phyloP scores from a whole-genome alignment of 495 filamentous ascomycete genomes.

The Aspergillus funiculosus region DNA sequence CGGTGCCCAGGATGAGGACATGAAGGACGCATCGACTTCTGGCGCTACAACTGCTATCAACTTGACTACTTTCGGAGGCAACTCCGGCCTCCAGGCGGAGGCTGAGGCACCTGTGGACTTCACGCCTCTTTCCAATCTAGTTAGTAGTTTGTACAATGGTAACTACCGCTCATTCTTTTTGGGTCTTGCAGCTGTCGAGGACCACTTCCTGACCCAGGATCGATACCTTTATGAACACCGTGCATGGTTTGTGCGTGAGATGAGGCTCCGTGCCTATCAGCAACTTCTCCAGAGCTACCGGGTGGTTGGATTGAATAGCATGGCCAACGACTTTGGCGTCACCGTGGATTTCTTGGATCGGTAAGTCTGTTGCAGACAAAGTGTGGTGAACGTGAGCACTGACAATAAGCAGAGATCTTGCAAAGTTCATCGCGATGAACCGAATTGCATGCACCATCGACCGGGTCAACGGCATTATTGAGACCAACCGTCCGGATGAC shows the following conservation, averaged over 20 bases:
- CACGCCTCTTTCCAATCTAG: constrained; percentile 74
- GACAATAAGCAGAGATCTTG: constrained; percentile 64
- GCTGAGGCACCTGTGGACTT: constrained; percentile 73
- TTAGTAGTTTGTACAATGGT: constrained; percentile 85
- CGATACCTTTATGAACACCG: constrained; percentile 91
- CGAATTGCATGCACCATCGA: constrained; percentile 95
- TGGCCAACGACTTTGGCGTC: constrained; percentile 94
- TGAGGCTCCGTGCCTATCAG: constrained; percentile 91
- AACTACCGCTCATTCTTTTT: constrained; percentile 91
- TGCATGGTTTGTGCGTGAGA: constrained; percentile 94
- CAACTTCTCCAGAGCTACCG: constrained; percentile 97
- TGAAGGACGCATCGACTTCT: constrained; percentile 55
- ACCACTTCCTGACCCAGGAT: constrained; percentile 87
- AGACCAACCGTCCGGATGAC: constrained; percentile 94
- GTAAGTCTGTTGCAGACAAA: constrained; percentile 42
- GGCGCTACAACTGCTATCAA: constrained; percentile 66
- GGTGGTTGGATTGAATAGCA: constrained; percentile 89
- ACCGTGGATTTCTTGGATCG: constrained; percentile 92
- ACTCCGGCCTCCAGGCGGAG: constrained; percentile 61
- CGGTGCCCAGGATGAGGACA: constrained; percentile 71
- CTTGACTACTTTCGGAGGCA: constrained; percentile 69
- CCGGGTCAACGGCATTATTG: constrained; percentile 93
- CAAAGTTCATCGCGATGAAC: constrained; percentile 93
- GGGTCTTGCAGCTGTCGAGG: constrained; percentile 85
- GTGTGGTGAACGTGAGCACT: constrained; percentile 7